Base-by-base conservation (phyloP, 2,329 filamentous ascomycete genomes). In the Paramyrothecium sp. region DNA sequence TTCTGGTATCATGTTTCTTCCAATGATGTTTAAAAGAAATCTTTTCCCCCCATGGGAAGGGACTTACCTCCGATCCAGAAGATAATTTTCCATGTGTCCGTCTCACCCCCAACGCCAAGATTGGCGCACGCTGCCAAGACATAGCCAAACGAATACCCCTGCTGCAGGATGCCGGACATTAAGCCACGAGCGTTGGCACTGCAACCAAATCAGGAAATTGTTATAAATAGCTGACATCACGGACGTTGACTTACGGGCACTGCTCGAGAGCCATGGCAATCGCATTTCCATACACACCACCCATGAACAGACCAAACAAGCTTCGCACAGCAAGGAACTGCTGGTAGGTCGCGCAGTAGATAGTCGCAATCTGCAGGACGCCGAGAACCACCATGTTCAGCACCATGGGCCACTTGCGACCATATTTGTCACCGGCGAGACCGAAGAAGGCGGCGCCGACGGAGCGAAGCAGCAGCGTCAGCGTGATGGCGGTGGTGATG, bases 341-440 rank as follows among this genome's bases (percentile, higher is more conserved):
- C 55, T 81, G 71, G 69, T 91, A 95, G 0, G 88, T 92, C 0
- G 71, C 66, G 68, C 85, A 84, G 74, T 92, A 95, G 64, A 92
- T 92, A 19, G 91, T 95, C 22, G 86, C 90, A 58, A 92, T 84
- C 70, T 90, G 85, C 3, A 89, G 74, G 21, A 87, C 62, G 48
- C 87, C 87, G 3, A 91, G 79, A 22, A 91, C 75, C 58, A 92
- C 77, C 85, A 93, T 90, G 78, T 94, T 94, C 65, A 85, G 65
- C 10, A 93, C 87, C 88, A 93, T 91, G 49, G 90, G 90, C 87
- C 89, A 91, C 75, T 93, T 94, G 56, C 91, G 84, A 7, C 91
- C 91, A 70, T 86, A 95, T 62, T 86, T 86, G 73, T 96, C 91
- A 62, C 89, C 89, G 1, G 89, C 86, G 21, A 94, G 76, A 58